These are phyloP conservation scores for Dendrocalamus latiflorus DNA, from an alignment of 202 grass and related monocot species.

Conservation along the genomic window DNA sequence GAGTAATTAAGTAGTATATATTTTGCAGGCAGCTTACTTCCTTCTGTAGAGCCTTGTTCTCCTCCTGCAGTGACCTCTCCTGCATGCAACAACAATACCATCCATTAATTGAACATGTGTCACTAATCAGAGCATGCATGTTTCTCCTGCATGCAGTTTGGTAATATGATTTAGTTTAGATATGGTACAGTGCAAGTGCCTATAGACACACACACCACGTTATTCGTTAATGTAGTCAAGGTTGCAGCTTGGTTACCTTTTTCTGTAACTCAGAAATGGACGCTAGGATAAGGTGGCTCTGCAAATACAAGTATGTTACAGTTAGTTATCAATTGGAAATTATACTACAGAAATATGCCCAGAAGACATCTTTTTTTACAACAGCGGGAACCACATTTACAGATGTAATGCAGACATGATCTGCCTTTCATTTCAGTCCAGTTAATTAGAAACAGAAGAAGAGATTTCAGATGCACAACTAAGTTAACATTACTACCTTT, in stretches of 20 bases:
- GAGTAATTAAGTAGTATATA: neutral
- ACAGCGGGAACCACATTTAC: neutral
- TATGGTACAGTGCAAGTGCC: neutral
- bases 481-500: conserved; percentile 53
- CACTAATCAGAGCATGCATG: neutral
- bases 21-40: conserved; percentile 37
- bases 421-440: neutral
- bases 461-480: neutral
- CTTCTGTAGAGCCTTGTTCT: conserved; percentile 66
- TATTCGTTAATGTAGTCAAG: too few relatives aligned
- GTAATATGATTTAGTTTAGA: neutral
- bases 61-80: conserved; percentile 60
- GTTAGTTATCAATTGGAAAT: neutral
- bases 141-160: neutral
- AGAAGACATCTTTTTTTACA: neutral
- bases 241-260: conserved; percentile 40
- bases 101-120: neutral
- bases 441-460: neutral
- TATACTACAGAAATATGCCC: too few relatives aligned
- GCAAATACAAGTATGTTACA: conserved; percentile 20
- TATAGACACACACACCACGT: too few relatives aligned
- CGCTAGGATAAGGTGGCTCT: conserved; percentile 58
- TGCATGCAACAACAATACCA: conserved; percentile 22
- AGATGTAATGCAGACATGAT: neutral
- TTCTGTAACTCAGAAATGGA: conserved; percentile 68